Base-by-base conservation (phyloP, 768 basidiomycete species). In the Guyanaporus albipodus region DNA sequence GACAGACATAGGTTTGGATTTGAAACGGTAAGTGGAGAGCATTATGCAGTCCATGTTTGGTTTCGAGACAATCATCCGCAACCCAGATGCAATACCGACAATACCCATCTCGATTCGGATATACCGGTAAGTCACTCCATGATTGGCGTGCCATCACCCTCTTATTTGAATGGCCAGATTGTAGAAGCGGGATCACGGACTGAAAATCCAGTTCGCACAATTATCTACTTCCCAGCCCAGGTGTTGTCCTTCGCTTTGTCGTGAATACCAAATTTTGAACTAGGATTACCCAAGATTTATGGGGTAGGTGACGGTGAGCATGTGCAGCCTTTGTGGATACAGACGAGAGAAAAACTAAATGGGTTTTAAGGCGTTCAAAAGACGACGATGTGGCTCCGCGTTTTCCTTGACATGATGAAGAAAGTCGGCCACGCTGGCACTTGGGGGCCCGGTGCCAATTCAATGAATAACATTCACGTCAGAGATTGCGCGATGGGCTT, bases 161-260 rank as follows among this genome's bases (percentile, higher is more conserved):
- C 39, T 44, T 27, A 56, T 39, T 29, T 31, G 15, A 35, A 31
- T 14, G 35, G 24, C 27, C 29, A 64, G 59, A 71, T 76, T 37
- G 57, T 70, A 7, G 70, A 64, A 44, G 73, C 73, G 12, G 73
- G 71, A 6, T 67, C 61, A 8, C 66, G 68, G 8, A 66, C 61
- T 24, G 64, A 71, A 48, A 67, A 67, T 41, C 68, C 68, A 12
- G 55, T 77, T 21, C 70, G 74, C 28, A 75, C 75, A 4, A 70
- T 73, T 35, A 71, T 75, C 40, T 58, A 70, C 26, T 70, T 60
- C 38, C 74, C 74, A 10, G 67, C 56, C 19, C 61, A 65, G 57
- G 61, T 66, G 42, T 43, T 44, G 8, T 17, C 42, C 15, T 18
- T 23, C 11, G n/a, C 21, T 50, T 21, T 22, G 21, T 37, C 27